phyloP scores from a whole-genome alignment of 176 grass and related monocot genomes.

The Carex pumila region DNA sequence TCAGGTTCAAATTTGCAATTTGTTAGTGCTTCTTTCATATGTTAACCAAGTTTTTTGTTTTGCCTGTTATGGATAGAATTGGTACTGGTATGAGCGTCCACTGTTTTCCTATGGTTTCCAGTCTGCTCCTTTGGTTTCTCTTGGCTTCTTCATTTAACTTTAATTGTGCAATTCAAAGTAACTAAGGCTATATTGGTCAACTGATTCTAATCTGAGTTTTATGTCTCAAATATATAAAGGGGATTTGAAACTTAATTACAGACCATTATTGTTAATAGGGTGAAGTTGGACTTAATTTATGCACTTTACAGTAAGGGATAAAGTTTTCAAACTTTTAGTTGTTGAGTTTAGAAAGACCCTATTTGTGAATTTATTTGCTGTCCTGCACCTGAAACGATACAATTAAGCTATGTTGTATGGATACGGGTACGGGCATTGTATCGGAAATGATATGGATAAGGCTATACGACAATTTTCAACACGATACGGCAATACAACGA shows the following conservation, averaged over 20 bases:
- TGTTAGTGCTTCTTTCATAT: not conserved
- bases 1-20: conserved; percentile 37
- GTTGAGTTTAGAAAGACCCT: not conserved
- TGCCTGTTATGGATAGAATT: not conserved
- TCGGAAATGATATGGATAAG: too few relatives aligned
- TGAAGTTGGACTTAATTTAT: not conserved
- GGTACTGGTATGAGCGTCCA: not conserved
- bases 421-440: too few relatives aligned
- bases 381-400: not conserved
- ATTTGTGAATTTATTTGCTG: not conserved
- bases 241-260: not conserved
- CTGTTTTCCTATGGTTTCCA: not conserved
- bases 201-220: not conserved
- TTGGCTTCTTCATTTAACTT: not conserved
- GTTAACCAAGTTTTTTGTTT: not conserved
- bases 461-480: too few relatives aligned
- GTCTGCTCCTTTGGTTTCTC: not conserved
- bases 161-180: not conserved
- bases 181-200: not conserved
- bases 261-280: not conserved
- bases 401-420: too few relatives aligned
- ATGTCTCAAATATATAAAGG: not conserved
- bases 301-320: not conserved
- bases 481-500: too few relatives aligned
- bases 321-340: not conserved